Evolutionary conservation across 148 eudicot species (phyloP).

Genomic region (Cornus suecica): DNA sequence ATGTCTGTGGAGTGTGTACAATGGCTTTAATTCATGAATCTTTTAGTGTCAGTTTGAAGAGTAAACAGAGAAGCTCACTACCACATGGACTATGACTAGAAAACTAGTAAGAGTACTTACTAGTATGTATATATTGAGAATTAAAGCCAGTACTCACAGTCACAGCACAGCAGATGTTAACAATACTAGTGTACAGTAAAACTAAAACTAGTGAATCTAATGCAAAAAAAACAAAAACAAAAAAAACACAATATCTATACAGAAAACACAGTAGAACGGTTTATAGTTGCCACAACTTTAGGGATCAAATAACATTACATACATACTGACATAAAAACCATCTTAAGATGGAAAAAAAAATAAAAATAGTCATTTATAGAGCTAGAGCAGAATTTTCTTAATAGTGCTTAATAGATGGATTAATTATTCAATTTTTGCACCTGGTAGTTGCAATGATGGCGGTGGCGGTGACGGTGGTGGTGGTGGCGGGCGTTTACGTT

Average conservation of each 20-base stretch:
- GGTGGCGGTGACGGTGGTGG: slow-evolving; percentile 11
- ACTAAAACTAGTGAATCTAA: background rate
- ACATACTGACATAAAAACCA: background rate
- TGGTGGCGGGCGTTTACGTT: slow-evolving; percentile 33
- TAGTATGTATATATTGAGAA: no score
- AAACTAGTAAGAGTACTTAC: no score
- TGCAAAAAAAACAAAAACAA: background rate
- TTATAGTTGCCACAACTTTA: background rate
- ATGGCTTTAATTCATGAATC: background rate
- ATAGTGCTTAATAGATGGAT: no score
- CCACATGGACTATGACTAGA: background rate
- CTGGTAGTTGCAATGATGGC: background rate
- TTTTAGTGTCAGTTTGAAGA: background rate
- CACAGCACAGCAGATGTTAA: no score
- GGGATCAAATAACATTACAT: background rate
- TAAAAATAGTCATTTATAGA: background rate
- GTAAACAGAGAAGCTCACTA: background rate
- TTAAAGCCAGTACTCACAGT: no score
- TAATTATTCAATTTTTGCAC: no score
- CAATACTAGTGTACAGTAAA: no score
- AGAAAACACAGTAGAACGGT: background rate
- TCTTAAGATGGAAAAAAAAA: background rate
- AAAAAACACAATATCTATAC: background rate
- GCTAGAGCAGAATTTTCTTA: no score
- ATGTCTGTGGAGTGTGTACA: no score